Conservation (phyloP, 306 rosid species). For the Citrullus colocynthis region DNA sequence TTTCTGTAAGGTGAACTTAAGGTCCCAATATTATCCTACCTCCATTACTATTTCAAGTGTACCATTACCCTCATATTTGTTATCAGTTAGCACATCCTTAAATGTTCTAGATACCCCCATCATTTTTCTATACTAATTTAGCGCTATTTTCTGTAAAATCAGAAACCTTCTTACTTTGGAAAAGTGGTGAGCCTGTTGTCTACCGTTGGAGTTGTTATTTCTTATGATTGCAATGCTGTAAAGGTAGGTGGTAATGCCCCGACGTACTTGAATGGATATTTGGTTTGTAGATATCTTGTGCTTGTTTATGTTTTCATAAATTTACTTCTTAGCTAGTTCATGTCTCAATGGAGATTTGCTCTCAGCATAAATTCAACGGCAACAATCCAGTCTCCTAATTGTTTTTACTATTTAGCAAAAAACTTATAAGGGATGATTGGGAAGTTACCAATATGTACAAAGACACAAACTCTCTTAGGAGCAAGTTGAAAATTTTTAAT, state of each 20-base stretch:
- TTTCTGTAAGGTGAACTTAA: constrained; percentile 29
- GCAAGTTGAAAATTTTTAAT: not conserved
- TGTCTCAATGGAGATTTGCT: not conserved
- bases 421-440: not conserved
- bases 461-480: not conserved
- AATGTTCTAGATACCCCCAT: not conserved
- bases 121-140: not conserved
- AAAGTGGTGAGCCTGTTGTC: constrained; percentile 31
- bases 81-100: not conserved
- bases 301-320: not conserved
- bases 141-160: not conserved
- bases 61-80: not conserved
- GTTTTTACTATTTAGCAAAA: not conserved
- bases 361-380: not conserved
- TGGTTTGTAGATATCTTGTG: not conserved
- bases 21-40: not conserved
- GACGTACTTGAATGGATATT: not conserved
- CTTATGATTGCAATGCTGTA: constrained; percentile 16
- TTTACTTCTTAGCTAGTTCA: not conserved
- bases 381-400: not conserved
- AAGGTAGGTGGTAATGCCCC: constrained; percentile 23
- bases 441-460: not conserved
- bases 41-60: not conserved
- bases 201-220: constrained; percentile 34
- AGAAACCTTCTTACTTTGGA: constrained; percentile 31